phyloP scores from a whole-genome alignment of 106 monocot genomes.

The Dendrobium huoshanense region DNA sequence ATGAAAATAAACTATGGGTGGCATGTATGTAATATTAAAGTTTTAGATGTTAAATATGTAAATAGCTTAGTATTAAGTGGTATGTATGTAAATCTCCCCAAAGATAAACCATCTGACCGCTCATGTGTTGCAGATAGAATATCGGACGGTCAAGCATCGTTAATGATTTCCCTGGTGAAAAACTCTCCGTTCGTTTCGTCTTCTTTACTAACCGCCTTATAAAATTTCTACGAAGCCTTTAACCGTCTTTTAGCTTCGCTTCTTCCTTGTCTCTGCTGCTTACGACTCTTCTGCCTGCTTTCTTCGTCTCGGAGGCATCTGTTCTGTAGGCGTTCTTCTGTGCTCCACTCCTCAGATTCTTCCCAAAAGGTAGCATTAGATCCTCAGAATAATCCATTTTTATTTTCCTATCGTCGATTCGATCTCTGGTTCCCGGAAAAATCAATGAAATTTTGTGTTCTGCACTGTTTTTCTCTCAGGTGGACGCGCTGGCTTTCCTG shows the following conservation, averaged over 20 bases:
- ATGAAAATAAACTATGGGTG: too few relatives aligned
- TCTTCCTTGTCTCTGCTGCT: neutral
- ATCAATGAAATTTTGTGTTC: neutral
- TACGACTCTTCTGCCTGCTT: neutral
- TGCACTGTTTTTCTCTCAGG: neutral
- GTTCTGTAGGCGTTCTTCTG: neutral
- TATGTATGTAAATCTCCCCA: too few relatives aligned
- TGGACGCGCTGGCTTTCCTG: neutral
- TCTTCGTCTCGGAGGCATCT: neutral
- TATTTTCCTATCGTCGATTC: neutral
- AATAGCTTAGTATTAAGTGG: too few relatives aligned
- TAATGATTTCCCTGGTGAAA: neutral
- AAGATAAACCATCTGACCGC: neutral
- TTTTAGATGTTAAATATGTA: too few relatives aligned
- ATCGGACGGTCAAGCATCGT: neutral
- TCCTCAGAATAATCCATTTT: neutral
- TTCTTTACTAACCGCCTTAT: conserved; percentile 8
- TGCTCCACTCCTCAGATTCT: neutral
- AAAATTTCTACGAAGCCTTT: neutral
- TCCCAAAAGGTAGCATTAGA: conserved; percentile 7
- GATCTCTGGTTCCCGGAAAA: neutral
- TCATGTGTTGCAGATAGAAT: neutral
- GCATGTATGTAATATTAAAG: too few relatives aligned
- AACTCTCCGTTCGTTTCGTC: neutral
- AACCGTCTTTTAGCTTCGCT: neutral